A percentile compares a stretch with the other conserved stretches of the same genome.
phyloP scores from a whole-genome alignment of 2,329 filamentous ascomycete genomes.

The Thermoascus crustaceus region DNA sequence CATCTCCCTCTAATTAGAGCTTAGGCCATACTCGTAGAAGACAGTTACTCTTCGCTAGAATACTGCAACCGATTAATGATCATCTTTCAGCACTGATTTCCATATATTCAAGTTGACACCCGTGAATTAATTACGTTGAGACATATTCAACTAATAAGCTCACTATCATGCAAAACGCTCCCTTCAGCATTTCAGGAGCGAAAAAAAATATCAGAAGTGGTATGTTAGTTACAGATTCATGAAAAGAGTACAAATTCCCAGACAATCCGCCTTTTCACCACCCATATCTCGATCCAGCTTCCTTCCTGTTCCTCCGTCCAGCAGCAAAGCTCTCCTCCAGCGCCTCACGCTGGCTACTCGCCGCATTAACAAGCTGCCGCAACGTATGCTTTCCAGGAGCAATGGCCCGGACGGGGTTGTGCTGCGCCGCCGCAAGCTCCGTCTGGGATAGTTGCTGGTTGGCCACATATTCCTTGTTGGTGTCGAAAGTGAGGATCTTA shows the following conservation, averaged over 20 bases:
- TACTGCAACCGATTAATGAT: too few species aligned
- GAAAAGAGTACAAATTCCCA: too few species aligned
- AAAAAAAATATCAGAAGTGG: not conserved
- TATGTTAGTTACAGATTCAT: too few species aligned
- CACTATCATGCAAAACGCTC: too few species aligned
- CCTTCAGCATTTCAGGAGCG: too few species aligned
- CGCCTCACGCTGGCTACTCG: slow-evolving; percentile 72
- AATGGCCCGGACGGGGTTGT: slow-evolving; percentile 76
- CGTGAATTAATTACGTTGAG: too few species aligned
- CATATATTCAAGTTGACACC: too few species aligned
- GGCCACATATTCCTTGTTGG: slow-evolving; percentile 73
- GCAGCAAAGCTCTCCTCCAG: slow-evolving; percentile 86
- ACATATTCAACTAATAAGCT: too few species aligned
- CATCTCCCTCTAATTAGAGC: too few species aligned
- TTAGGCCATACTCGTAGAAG: too few species aligned
- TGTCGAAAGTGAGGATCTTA: slow-evolving; percentile 80
- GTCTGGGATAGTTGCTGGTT: slow-evolving; percentile 68
- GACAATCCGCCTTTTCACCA: slow-evolving; percentile 46
- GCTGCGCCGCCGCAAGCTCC: slow-evolving; percentile 44
- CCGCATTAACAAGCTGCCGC: slow-evolving; percentile 77
- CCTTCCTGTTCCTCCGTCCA: slow-evolving; percentile 68
- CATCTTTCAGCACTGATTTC: too few species aligned
- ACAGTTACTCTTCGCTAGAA: too few species aligned
- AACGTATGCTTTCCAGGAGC: slow-evolving; percentile 84
- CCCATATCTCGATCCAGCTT: slow-evolving; percentile 75